phyloP scores from a whole-genome alignment of 305 asterid species.

The Fraxinus paxiana region DNA sequence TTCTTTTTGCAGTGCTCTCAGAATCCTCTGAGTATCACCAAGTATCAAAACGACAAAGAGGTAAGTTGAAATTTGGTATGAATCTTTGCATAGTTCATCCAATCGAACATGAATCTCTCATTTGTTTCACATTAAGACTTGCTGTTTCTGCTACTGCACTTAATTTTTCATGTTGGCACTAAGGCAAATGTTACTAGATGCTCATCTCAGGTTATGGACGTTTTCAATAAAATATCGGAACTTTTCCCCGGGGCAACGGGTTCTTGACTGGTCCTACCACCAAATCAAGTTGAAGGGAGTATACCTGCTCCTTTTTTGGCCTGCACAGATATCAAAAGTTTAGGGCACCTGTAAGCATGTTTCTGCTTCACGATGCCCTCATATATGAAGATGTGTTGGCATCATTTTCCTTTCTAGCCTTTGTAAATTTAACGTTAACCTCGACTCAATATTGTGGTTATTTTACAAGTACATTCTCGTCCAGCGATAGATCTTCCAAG shows the following conservation, averaged over 20 bases:
- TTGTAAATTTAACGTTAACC: background rate
- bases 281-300: background rate
- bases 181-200: background rate
- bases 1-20: slow-evolving; percentile 74
- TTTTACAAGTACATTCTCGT: background rate
- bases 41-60: slow-evolving; percentile 97
- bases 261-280: slow-evolving; percentile 1
- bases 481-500: background rate
- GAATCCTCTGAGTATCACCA: slow-evolving; percentile 80
- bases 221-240: slow-evolving; percentile 85
- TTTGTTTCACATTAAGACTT: background rate
- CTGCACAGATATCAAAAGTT: background rate
- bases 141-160: background rate
- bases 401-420: background rate
- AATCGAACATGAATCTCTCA: background rate
- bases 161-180: background rate
- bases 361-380: background rate
- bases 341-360: background rate
- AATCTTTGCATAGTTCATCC: background rate
- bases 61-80: slow-evolving; percentile 37
- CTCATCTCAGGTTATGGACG: slow-evolving; percentile 76
- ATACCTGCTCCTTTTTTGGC: background rate
- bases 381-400: background rate
- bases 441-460: background rate
- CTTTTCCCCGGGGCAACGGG: slow-evolving; percentile 67